phyloP scores from a whole-genome alignment of 306 rosid genomes.

The Cucurbita argyrosperma region DNA sequence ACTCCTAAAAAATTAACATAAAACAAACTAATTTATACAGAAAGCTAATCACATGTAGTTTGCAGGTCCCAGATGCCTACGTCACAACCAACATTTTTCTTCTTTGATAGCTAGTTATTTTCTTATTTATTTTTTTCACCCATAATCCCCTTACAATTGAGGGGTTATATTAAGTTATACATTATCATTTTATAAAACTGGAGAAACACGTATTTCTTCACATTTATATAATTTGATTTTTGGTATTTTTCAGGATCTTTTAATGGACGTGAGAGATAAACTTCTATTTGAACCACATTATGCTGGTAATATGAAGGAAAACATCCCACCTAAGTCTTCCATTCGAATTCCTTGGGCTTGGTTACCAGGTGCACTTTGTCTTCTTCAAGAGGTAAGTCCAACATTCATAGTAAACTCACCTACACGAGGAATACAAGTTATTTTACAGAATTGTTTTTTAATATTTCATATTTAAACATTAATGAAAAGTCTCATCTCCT shows the following conservation, averaged over 20 bases:
- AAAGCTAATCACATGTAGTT: neutral
- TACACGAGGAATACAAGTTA: neutral
- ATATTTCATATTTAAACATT: neutral
- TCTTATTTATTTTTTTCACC: neutral
- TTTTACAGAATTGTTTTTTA: neutral
- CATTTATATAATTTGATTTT: neutral
- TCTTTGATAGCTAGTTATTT: neutral
- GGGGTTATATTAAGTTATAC: neutral
- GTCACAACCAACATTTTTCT: neutral
- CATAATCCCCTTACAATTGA: neutral
- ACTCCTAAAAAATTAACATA: neutral
- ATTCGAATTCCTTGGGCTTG: constrained; percentile 76
- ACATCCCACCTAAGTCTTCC: constrained; percentile 70
- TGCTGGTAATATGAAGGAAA: constrained; percentile 74
- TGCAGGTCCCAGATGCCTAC: neutral
- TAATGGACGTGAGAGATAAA: constrained; percentile 89
- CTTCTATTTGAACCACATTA: constrained; percentile 93
- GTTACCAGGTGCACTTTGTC: constrained; percentile 88
- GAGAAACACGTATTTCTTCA: neutral
- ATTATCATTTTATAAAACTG: neutral
- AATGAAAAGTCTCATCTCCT: neutral
- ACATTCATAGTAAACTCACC: neutral
- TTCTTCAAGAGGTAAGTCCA: constrained; percentile 80
- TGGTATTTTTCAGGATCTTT: constrained; percentile 47
- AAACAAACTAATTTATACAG: neutral